Evolutionary conservation across 1,284 basidiomycete genomes (phyloP).

Genomic region (Rhodofomes roseus): DNA sequence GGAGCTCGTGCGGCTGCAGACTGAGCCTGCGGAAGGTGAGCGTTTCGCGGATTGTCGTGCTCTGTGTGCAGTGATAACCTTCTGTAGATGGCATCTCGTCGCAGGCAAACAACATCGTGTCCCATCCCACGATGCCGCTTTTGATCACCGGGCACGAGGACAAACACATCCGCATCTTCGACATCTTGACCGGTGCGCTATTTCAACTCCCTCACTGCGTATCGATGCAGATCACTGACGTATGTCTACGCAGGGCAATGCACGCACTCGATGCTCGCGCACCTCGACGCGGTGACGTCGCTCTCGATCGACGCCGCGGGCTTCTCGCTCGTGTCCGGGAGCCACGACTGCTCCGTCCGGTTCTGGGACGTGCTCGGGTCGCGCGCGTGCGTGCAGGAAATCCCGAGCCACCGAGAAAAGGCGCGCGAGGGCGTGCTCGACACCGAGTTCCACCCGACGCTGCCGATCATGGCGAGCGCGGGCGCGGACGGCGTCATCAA

Average conservation of each 20-base stretch:
- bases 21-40: slow-evolving; percentile 70
- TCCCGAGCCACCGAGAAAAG: slow-evolving; percentile 84
- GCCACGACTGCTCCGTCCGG: slow-evolving; percentile 91
- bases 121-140: slow-evolving; percentile 88
- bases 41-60: slow-evolving; percentile 12
- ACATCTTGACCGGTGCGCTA: slow-evolving; percentile 71
- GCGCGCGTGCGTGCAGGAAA: slow-evolving; percentile 84
- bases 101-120: slow-evolving; percentile 87
- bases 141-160: slow-evolving; percentile 93
- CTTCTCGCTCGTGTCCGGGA: slow-evolving; percentile 85
- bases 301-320: slow-evolving; percentile 86
- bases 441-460: slow-evolving; percentile 79
- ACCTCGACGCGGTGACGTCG: slow-evolving; percentile 88
- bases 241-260: slow-evolving; percentile 57
- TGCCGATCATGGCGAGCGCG: slow-evolving; percentile 88
- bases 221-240: slow-evolving; percentile 9
- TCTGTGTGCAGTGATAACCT: neutral
- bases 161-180: slow-evolving; percentile 88
- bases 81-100: slow-evolving; percentile 68
- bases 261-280: slow-evolving; percentile 86
- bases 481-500: slow-evolving; percentile 96
- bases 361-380: slow-evolving; percentile 93
- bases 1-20: slow-evolving; percentile 67
- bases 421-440: slow-evolving; percentile 88
- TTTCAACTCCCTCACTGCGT: neutral